Conservation (phyloP, 495 filamentous ascomycete genomes). For the Xylaria bambusicola region DNA sequence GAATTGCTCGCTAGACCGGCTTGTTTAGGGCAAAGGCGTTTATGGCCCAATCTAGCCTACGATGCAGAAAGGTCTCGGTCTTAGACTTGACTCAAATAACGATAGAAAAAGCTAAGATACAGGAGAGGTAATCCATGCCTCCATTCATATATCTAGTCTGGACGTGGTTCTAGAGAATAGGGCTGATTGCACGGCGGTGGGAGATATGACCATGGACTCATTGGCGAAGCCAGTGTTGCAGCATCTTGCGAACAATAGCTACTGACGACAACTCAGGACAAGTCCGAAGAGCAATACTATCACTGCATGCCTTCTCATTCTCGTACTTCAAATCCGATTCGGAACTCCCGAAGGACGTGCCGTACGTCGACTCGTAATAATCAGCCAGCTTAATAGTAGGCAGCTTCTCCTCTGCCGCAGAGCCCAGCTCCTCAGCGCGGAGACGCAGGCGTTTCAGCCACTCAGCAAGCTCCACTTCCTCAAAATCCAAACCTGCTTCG, state of each 20-base stretch:
- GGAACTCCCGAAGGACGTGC: conserved; percentile 10
- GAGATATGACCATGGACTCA: no score
- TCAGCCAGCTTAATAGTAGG: conserved; percentile 51
- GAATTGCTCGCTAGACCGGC: no score
- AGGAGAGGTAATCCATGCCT: no score
- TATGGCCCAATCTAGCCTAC: no score
- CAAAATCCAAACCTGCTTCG: conserved; percentile 42
- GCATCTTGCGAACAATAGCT: conserved; percentile 28
- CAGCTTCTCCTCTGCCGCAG: conserved; percentile 32
- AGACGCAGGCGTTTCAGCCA: conserved; percentile 49
- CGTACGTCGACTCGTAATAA: conserved; percentile 48
- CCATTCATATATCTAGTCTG: not conserved
- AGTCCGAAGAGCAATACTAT: conserved; percentile 24
- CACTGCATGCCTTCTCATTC: conserved; percentile 23
- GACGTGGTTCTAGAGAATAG: not conserved
- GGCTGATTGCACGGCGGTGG: not conserved
- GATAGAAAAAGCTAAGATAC: no score
- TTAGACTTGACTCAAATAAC: no score
- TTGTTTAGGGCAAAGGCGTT: no score
- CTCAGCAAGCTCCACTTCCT: conserved; percentile 42
- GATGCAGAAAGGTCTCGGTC: no score
- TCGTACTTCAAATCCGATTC: conserved; percentile 22
- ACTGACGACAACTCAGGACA: conserved; percentile 25
- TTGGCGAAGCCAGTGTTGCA: conserved; percentile 26
- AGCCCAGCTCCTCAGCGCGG: conserved; percentile 33